Percentiles rank a stretch among this genome's conserved stretches.
phyloP scores from a whole-genome alignment of 176 grass and related monocot species.

The Aegilops tauschii region DNA sequence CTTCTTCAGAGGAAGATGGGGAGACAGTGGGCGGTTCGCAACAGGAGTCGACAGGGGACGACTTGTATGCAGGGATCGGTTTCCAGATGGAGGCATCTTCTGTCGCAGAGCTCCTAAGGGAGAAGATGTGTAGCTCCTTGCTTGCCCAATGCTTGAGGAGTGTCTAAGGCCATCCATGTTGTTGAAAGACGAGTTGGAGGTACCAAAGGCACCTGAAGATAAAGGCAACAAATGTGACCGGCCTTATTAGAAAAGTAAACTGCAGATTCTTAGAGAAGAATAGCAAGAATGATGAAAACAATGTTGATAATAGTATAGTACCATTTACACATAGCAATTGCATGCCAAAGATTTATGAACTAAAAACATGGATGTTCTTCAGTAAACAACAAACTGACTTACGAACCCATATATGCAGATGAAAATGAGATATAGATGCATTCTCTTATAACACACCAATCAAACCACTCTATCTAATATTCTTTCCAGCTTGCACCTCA shows the following conservation, averaged over 20 bases:
- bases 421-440: too few species aligned
- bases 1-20: constrained; percentile 87
- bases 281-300: neutral
- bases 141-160: constrained; percentile 33
- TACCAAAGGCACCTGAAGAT: constrained; percentile 37
- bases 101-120: constrained; percentile 16
- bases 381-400: too few species aligned
- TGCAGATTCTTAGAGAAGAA: neutral
- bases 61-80: constrained; percentile 46
- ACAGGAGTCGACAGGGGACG: constrained; percentile 33
- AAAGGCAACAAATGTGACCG: neutral
- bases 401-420: too few species aligned
- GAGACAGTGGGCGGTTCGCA: constrained; percentile 72
- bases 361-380: too few species aligned
- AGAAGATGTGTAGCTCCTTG: constrained; percentile 28
- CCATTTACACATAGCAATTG: neutral
- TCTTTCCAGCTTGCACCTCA: neutral
- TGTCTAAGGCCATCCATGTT: neutral
- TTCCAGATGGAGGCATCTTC: constrained; percentile 26
- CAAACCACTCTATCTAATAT: neutral
- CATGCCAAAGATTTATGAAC: too few species aligned
- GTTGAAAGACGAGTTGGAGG: constrained; percentile 10
- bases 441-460: too few species aligned
- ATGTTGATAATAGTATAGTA: too few species aligned
- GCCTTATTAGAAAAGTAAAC: neutral